Evolutionary conservation across 495 filamentous ascomycete genomes (phyloP), one percentile per base, ranked within the genome.

Genomic region (Lasiosphaeria ovina): DNA sequence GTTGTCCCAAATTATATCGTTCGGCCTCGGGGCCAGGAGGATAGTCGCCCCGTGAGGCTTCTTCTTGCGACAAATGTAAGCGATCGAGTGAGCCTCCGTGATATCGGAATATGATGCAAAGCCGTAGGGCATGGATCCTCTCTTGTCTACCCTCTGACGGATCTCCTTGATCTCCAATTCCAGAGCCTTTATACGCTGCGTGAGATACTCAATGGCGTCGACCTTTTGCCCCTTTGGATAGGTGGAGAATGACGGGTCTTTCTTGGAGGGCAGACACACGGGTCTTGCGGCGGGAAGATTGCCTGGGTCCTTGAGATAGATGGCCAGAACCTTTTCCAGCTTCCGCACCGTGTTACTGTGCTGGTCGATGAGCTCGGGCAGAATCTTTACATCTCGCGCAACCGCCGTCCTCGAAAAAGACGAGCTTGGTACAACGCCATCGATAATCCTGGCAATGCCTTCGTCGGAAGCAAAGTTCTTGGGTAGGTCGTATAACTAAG

Each of bases 1-100:
- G 67, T 98, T 98, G 63, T 92, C 89, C 94, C 94, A 98, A 64
- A 98, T 97, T 36, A 98, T 81, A 70, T 98, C 94, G 64, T 89
- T 90, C 33, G 95, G 93, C 64, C 85, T 83, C 10, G 95, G 92
- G 12, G 95, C 93, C 6, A 97, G 80, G 9, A 76, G 75, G 54
- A 98, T 82, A 0, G 81, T 89, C 0, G 92, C 89, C 3, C 93
- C 93, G 51, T 90, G 81, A 4, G 89, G 90, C 62, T 89, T 87
- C 75, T 92, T 95, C 24, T 86, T 89, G 56, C 87, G 87, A 33
- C 89, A 81, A 10, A 85, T 83, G 76, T 89, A 93, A 11, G 93
- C 94, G 62, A 96, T 90, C 7, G 85, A 84, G 69, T 98, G 94
- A 3, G 95, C 92, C 50, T 93, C 89, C 40, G 86, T 82, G 54